These are phyloP conservation scores for Cyclospora cayetanensis DNA, from an alignment of 169 alveolate species.

Conservation along the genomic window DNA sequence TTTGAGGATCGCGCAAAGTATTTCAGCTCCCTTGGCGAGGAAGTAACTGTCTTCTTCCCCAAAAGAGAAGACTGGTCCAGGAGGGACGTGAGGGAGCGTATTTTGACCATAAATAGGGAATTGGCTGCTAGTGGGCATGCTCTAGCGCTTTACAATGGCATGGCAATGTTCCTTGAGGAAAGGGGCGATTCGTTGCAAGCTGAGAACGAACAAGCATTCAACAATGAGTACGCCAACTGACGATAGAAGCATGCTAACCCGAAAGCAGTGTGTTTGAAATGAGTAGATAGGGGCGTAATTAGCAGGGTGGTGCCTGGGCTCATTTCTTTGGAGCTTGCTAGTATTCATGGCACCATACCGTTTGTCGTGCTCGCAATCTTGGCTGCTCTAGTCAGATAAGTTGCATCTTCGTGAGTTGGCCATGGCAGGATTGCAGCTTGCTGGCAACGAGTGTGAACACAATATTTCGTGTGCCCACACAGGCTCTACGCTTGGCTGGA, in stretches of 20 bases:
- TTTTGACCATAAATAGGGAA: conserved; percentile 69
- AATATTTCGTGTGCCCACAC: not conserved
- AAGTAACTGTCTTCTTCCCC: conserved; percentile 77
- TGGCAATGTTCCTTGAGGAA: conserved; percentile 71
- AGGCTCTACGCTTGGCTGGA: conserved; percentile 47
- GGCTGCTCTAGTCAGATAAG: too few relatives aligned
- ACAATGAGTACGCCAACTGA: not conserved
- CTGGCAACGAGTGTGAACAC: too few relatives aligned
- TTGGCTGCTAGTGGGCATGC: conserved; percentile 31
- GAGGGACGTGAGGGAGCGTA: conserved; percentile 69
- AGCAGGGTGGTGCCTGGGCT: too few relatives aligned
- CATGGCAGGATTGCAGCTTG: too few relatives aligned
- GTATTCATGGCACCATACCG: too few relatives aligned
- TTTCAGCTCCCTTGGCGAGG: conserved; percentile 72
- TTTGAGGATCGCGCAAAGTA: conserved; percentile 68
- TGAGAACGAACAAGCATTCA: conserved; percentile 65
- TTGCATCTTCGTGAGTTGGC: too few relatives aligned
- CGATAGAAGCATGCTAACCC: not conserved
- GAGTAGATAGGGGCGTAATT: not conserved
- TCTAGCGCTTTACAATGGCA: conserved; percentile 60
- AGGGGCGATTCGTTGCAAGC: conserved; percentile 66
- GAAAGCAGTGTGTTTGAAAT: not conserved
- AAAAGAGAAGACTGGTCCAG: conserved; percentile 74
- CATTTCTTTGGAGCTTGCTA: too few relatives aligned
- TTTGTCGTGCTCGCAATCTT: too few relatives aligned